Conservation (phyloP, 2,329 filamentous ascomycete species). For the Colletotrichum melonis region DNA sequence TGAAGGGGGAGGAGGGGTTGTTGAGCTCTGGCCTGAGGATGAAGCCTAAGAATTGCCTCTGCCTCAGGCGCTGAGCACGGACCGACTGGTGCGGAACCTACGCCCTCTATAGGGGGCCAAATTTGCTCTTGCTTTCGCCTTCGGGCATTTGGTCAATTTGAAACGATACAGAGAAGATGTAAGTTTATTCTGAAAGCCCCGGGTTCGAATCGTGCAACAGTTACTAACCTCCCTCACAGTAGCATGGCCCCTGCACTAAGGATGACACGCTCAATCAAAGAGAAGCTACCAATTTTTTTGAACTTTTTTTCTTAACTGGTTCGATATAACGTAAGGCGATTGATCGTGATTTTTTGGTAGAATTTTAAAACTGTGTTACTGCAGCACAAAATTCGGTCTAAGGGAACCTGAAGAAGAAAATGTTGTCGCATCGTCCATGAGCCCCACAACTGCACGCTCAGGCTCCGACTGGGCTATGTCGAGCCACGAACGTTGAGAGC, state of each 20-base stretch:
- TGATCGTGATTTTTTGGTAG: neutral
- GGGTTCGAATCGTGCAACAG: neutral
- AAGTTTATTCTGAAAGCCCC: neutral
- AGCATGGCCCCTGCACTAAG: constrained; percentile 91
- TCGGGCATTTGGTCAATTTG: constrained; percentile 45
- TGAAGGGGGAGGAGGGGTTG: neutral
- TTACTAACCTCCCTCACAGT: constrained; percentile 43
- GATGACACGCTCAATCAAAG: constrained; percentile 92
- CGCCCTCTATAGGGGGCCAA: neutral
- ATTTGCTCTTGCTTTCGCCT: constrained; percentile 29
- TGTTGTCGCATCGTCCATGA: no score
- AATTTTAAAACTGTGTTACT: neutral
- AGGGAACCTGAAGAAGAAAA: no score
- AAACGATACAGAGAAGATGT: constrained; percentile 40
- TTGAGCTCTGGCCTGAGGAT: neutral
- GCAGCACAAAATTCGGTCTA: no score
- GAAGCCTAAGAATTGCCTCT: neutral
- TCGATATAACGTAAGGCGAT: neutral
- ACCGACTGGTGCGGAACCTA: neutral
- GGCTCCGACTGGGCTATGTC: neutral
- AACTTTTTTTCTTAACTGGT: neutral
- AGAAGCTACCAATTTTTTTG: constrained; percentile 69
- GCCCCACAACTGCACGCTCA: no score
- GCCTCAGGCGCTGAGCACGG: neutral
- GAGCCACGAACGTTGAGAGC: neutral